Evolutionary conservation across 192 early-diverging fungal species (phyloP), one percentile per base, ranked within the genome.

Genomic region (Dispira parvispora): DNA sequence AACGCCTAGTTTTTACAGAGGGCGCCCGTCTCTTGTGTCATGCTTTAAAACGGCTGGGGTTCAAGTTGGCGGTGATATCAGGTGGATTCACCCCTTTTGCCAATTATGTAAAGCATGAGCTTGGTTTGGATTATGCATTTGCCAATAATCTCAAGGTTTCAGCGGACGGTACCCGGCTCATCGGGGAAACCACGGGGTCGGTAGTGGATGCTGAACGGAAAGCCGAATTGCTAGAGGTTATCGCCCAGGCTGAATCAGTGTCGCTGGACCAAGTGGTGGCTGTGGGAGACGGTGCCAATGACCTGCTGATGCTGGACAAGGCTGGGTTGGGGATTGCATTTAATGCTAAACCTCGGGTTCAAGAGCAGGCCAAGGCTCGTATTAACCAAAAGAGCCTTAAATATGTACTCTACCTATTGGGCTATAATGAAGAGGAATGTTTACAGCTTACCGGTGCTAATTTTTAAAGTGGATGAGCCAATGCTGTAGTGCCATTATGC

Each of bases 281-380:
- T 12, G 88, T 99, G 0, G 96, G 96, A 38, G 96, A 99, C 70
- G 96, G 96, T 28, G 96, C 96, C 26, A 99, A 99, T 66, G 96
- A 99, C 71, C 70, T 99, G 64, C 80, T 82, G 70, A 99, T 99
- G 96, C 71, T 99, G 46, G 87, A 78, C 25, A 90, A 88, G 60
- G 87, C 93, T 52, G 94, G 96, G 46, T 72, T 96, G 9, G 96
- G 96, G 0, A 93, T 99, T 64, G 96, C 96, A 0, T 99, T 93
- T 71, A 96, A 96, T 63, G 96, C 96, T 16, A 99, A 99, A 65
- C 94, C 94, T 16, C 78, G 83, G n/a, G 96, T 99, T 3, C 96
- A 99, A 67, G 76, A 93, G 71, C 77, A 88, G 76, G 91, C 92
- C 0, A 72, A 79, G 26, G 82, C 90, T 0, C 74, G 94, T 64